Percentiles rank a stretch among this genome's conserved stretches.
These are phyloP conservation scores for Dothistroma septosporum DNA, from an alignment of 2,329 filamentous ascomycete species.

Conservation along the genomic window DNA sequence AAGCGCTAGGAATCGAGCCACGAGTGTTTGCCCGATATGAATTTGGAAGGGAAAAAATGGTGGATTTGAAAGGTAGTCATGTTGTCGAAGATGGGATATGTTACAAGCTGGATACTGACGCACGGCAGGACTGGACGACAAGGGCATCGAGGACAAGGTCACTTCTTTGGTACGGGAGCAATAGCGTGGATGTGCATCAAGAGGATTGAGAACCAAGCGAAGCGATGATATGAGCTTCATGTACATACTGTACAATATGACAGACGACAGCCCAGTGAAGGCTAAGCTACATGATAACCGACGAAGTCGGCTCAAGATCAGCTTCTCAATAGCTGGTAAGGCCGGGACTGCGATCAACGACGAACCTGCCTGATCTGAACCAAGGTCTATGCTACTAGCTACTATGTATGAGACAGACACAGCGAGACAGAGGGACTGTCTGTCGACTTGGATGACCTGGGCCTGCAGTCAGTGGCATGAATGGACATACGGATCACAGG, in stretches of 20 bases:
- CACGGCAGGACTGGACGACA: constrained; percentile 58
- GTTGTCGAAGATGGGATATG: background rate
- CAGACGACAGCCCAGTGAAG: constrained; percentile 13
- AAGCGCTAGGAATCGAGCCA: constrained; percentile 79
- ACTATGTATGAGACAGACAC: too few species aligned
- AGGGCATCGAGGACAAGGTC: constrained; percentile 66
- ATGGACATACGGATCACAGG: background rate
- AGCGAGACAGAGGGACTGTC: background rate
- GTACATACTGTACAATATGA: constrained; percentile 26
- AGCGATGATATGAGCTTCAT: constrained; percentile 10
- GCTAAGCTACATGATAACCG: constrained; percentile 12
- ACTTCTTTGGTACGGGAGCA: constrained; percentile 56
- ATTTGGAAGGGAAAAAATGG: constrained; percentile 64
- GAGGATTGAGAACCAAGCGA: background rate
- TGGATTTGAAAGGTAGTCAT: constrained; percentile 55
- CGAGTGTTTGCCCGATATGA: constrained; percentile 89
- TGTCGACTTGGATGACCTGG: background rate
- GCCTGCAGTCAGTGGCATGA: background rate
- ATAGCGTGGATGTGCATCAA: constrained; percentile 12
- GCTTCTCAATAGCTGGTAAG: background rate
- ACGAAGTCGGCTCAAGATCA: background rate
- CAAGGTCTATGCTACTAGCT: too few species aligned
- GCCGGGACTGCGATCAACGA: too few species aligned
- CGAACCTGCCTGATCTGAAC: too few species aligned
- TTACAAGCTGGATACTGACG: constrained; percentile 8